Evolutionary conservation across 2,329 filamentous ascomycete genomes (phyloP), one percentile per base, ranked within the genome.

Genomic region (Thermomyces lanuginosus): DNA sequence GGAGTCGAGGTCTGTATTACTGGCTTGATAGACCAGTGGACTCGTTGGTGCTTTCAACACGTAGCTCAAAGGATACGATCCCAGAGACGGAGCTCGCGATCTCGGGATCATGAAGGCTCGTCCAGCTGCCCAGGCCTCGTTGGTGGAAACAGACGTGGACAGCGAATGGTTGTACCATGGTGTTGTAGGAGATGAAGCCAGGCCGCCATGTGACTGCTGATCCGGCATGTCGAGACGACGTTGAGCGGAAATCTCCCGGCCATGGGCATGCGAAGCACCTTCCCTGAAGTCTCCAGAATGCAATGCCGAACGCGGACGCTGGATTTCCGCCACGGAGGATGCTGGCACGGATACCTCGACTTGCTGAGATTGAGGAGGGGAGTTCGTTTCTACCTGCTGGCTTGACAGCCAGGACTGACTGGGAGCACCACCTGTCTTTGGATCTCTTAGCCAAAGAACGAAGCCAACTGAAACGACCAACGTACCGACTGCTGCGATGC

Each of bases 41-140:
- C 84, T 95, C 2, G 89, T 95, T 0, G 89, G 86, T 2, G 80
- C 71, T 52, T 86, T 77, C 35, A 92, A 77, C 16, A 78, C 65
- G 48, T 92, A 93, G 40, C 72, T 83, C 2, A 74, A 77, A 0
- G 78, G 76, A 8, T 79, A 63, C 1, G 81, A 82, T 3, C 74
- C 76, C 6, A 77, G 44, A 1, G 72, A 74, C 5, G 75, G 74
- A 10, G 64, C 57, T 12, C 60, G 53, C 0, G 63, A 60, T 23
- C 46, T 44, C 26, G 35, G 27, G 8, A 33, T 12, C 14, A 10
- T 22, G 10, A 26, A 22, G 8, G 16, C 25, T 12, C 35, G 36
- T 23, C 39, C 37, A 10, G 30, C 27, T 14, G 31, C 21, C n/a
- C n/a, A 16, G 41, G 37, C 16, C 31, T 27, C n/a, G 39, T 36